These are phyloP conservation scores for Fusarium sp. DNA, from an alignment of 2,329 filamentous ascomycete species.

Conservation along the genomic window DNA sequence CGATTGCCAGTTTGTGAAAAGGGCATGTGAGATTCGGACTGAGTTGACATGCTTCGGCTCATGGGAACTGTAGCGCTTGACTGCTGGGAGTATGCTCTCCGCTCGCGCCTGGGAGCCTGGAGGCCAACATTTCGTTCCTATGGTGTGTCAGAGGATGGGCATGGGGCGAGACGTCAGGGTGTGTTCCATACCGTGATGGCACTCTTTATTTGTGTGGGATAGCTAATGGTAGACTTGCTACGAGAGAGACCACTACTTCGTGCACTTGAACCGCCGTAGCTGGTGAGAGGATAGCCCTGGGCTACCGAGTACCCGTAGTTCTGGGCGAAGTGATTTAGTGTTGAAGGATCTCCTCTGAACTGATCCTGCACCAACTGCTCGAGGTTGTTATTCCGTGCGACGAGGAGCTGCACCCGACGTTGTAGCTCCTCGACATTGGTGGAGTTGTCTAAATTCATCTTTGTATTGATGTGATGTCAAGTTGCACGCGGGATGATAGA, in stretches of 20 bases:
- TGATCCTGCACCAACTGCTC: slow-evolving; percentile 37
- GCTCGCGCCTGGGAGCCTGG: slow-evolving; percentile 34
- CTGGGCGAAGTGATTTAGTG: slow-evolving; percentile 29
- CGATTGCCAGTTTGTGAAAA: slow-evolving; percentile 49
- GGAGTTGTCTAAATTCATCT: slow-evolving; percentile 40
- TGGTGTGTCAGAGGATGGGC: slow-evolving; percentile 22
- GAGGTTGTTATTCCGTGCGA: slow-evolving; percentile 37
- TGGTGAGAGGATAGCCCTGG: slow-evolving; percentile 29
- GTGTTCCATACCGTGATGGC: slow-evolving; percentile 34
- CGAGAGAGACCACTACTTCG: slow-evolving; percentile 39
- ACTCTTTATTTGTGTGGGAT: slow-evolving; percentile 39
- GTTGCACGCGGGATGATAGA: slow-evolving; percentile 4
- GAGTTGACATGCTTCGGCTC: slow-evolving; percentile 57
- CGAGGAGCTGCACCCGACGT: slow-evolving; percentile 38
- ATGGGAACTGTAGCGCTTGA: slow-evolving; percentile 51
- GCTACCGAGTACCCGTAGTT: slow-evolving; percentile 20
- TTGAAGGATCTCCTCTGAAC: slow-evolving; percentile 30
- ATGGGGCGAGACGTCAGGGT: slow-evolving; percentile 2
- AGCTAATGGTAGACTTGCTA: slow-evolving; percentile 44
- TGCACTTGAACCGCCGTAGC: slow-evolving; percentile 33
- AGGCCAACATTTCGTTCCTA: slow-evolving; percentile 29
- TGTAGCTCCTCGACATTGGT: slow-evolving; percentile 40
- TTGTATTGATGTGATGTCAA: slow-evolving; percentile 17
- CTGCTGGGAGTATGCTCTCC: slow-evolving; percentile 44
- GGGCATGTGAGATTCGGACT: slow-evolving; percentile 52